phyloP scores from a whole-genome alignment of 202 grass and related monocot species.

The Hordeum pubiflorum region DNA sequence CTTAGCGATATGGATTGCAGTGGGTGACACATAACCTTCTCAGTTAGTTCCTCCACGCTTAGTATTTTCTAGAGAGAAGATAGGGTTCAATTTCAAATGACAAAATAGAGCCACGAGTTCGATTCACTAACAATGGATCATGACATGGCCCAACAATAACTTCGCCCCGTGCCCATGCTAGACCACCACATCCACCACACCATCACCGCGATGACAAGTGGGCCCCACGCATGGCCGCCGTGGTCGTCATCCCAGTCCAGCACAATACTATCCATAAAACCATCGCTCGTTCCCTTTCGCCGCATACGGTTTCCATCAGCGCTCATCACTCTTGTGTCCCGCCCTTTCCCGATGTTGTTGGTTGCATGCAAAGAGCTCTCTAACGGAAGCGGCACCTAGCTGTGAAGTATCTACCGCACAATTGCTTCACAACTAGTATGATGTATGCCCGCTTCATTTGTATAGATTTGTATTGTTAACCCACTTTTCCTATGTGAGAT shows the following conservation, averaged over 20 bases:
- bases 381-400: too few species aligned
- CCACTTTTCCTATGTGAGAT: too few species aligned
- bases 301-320: not conserved
- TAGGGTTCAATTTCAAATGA: not conserved
- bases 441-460: too few species aligned
- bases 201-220: not conserved
- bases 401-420: too few species aligned
- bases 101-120: not conserved
- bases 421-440: too few species aligned
- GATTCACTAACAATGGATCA: not conserved
- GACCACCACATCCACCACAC: not conserved
- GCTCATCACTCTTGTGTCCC: not conserved
- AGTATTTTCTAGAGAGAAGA: too few species aligned
- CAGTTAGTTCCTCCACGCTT: too few species aligned
- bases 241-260: not conserved
- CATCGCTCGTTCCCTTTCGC: not conserved
- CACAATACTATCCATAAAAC: not conserved
- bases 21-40: too few species aligned
- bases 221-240: not conserved
- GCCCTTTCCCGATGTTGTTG: too few species aligned
- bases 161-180: not conserved
- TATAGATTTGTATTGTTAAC: too few species aligned
- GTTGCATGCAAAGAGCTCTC: too few species aligned
- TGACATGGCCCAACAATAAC: constrained; percentile 5
- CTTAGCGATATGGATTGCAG: too few species aligned